These are phyloP conservation scores for Boletus sp. DNA, from an alignment of 768 basidiomycete species.

Conservation along the genomic window DNA sequence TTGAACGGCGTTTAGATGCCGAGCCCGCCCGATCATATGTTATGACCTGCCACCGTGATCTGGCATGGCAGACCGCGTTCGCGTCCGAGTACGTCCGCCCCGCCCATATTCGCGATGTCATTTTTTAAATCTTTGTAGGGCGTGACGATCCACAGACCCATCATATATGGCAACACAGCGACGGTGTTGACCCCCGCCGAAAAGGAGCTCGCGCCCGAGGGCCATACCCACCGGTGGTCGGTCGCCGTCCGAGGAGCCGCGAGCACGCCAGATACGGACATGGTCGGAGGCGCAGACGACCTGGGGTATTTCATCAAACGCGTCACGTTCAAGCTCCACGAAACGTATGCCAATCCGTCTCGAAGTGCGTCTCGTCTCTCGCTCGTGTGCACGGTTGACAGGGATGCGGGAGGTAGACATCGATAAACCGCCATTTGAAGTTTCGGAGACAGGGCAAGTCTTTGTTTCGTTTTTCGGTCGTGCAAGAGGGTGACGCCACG, in stretches of 20 bases:
- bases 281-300: constrained; percentile 90
- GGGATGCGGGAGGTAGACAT: constrained; percentile 50
- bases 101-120: background rate
- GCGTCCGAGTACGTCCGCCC: constrained; percentile 62
- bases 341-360: constrained; percentile 89
- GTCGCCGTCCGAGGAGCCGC: constrained; percentile 91
- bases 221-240: constrained; percentile 96
- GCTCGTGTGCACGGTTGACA: background rate
- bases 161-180: constrained; percentile 96
- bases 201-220: constrained; percentile 52
- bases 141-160: constrained; percentile 80
- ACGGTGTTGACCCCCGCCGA: constrained; percentile 74
- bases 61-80: constrained; percentile 63
- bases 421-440: constrained; percentile 92
- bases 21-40: constrained; percentile 34
- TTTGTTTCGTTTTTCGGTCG: background rate
- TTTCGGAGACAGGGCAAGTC: constrained; percentile 89
- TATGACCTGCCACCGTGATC: constrained; percentile 36
- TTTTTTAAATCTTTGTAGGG: constrained; percentile 48
- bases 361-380: constrained; percentile 59
- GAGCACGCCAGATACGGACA: constrained; percentile 65
- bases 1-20: constrained; percentile 34
- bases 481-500: background rate
- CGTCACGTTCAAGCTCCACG: constrained; percentile 96
- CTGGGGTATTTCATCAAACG: constrained; percentile 90